Evolutionary conservation across 1,139 yeast genomes (phyloP), one percentile per base, ranked within the genome.

Genomic region (Zygosaccharomyces pseudobailii): DNA sequence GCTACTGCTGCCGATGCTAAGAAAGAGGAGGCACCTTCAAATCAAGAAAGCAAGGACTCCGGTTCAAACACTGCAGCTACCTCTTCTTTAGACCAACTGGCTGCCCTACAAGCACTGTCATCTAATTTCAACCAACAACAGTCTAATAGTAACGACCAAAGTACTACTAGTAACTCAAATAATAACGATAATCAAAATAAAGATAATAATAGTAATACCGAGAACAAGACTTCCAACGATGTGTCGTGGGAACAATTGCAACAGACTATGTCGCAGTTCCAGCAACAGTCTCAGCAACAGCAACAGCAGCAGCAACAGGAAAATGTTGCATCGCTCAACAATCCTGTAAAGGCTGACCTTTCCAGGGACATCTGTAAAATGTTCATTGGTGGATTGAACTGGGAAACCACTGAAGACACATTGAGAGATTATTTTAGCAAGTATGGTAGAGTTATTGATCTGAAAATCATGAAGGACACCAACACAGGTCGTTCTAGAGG

Each of bases 361-460:
- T 68, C 71, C 27, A 70, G 84, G 64, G 79, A 76, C 57, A 78
- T 79, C 53, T 96, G 97, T 48, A 92, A 92, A 65, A 89, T 94
- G 97, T 92, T 92, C 65, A 82, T 92, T 66, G 99, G 99, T 55
- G 99, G 99, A 45, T 80, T 92, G 58, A 94, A 92, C 62, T 92
- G 98, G 98, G 98, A 92, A 63, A 92, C 99, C 25, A 84, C 95
- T 6, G 98, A 92, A 62, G 96, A 83, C 50, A 79, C 81, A 24
- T 69, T 92, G 67, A 82, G 79, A 53, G 83, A 82, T 49, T 92
- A 92, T 68, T 92, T 92, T 67, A 75, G 84, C 46, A 86, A 92
- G 67, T 92, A 80, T 67, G 99, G 99, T 57, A 94, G 86, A 55
- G 94, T 92, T 45, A 68, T 80, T 34, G 97, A 92, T 56, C 82